phyloP scores from a whole-genome alignment of 495 filamentous ascomycete genomes.

The Penicillium crystallinum region DNA sequence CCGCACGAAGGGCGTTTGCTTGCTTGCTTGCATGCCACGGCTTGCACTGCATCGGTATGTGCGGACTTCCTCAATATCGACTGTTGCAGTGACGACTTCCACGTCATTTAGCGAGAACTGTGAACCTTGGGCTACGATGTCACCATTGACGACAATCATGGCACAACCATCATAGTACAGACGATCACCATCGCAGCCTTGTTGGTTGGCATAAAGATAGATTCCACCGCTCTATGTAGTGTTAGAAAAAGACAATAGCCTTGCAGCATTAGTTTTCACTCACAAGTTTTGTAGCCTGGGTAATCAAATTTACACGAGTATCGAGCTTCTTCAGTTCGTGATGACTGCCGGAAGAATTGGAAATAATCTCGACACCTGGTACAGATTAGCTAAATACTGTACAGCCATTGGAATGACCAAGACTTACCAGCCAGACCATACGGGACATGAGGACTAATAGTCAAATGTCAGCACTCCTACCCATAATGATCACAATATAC shows the following conservation, averaged over 20 bases:
- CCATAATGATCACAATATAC: not conserved
- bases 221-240: constrained; percentile 57
- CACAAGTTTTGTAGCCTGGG: constrained; percentile 64
- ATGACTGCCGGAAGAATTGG: constrained; percentile 71
- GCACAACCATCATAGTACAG: constrained; percentile 69
- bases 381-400: constrained; percentile 12
- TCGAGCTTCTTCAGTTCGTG: constrained; percentile 72
- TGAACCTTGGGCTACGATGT: constrained; percentile 63
- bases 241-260: not conserved
- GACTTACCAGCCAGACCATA: constrained; percentile 32
- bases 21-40: constrained; percentile 39
- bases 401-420: not conserved
- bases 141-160: constrained; percentile 72
- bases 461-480: not conserved
- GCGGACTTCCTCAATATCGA: constrained; percentile 70
- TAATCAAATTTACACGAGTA: constrained; percentile 66
- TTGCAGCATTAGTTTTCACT: not conserved
- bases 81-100: constrained; percentile 76
- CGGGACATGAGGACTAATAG: constrained; percentile 8
- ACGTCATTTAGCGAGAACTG: constrained; percentile 77
- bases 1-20: constrained; percentile 29
- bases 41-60: constrained; percentile 32
- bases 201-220: constrained; percentile 71
- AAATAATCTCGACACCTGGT: constrained; percentile 64
- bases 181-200: constrained; percentile 68